Conservation (phyloP, 2,329 filamentous ascomycete species). For the Talaromyces amestolkiae region DNA sequence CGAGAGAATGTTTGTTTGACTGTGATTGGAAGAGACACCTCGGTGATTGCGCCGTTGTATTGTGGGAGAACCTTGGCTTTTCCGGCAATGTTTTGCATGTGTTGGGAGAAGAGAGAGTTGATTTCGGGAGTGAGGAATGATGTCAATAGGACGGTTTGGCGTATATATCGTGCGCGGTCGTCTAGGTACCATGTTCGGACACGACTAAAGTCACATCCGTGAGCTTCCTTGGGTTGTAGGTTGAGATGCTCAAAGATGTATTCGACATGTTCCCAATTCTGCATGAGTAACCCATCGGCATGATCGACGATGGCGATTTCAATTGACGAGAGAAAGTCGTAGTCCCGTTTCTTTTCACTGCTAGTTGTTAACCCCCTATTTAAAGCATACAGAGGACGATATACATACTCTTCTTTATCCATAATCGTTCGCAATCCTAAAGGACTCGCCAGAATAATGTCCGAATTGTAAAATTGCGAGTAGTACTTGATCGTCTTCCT, state of each 20-base stretch:
- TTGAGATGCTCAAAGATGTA: conserved; percentile 91
- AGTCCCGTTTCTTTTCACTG: conserved; percentile 66
- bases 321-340: conserved; percentile 90
- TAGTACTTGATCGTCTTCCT: conserved; percentile 95
- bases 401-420: conserved; percentile 66
- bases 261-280: conserved; percentile 96
- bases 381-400: not conserved
- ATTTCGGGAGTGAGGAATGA: conserved; percentile 87
- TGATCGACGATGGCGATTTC: conserved; percentile 90
- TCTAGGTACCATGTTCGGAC: conserved; percentile 93
- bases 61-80: conserved; percentile 69
- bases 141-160: conserved; percentile 80
- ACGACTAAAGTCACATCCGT: conserved; percentile 90
- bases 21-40: conserved; percentile 61
- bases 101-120: conserved; percentile 70
- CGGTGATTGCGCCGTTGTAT: conserved; percentile 70
- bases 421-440: conserved; percentile 88
- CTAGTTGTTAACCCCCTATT: conserved; percentile 28
- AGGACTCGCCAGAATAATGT: conserved; percentile 89
- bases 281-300: conserved; percentile 89
- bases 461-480: conserved; percentile 91
- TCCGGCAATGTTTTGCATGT: conserved; percentile 78
- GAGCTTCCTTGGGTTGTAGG: conserved; percentile 79
- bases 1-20: conserved; percentile 87
- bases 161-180: conserved; percentile 71